Evolutionary conservation across 2,329 filamentous ascomycete genomes (phyloP), one percentile per base, ranked within the genome.

Genomic region (Aspergillus pseudoviridinutans): DNA sequence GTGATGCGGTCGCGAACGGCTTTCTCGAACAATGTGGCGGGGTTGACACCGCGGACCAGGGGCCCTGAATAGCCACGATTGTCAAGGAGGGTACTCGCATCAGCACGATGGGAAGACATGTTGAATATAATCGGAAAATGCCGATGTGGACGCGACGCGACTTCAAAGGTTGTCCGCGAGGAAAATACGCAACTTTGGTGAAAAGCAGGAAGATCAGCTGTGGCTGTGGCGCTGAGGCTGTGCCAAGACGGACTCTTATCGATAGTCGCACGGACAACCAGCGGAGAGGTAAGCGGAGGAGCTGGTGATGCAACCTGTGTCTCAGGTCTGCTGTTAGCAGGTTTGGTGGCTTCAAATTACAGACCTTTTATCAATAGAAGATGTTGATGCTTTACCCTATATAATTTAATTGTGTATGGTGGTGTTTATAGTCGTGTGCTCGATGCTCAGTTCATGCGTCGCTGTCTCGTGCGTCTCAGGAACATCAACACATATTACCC

Each of bases 21-120:
- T 74, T 96, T 96, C 76, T 97, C 93, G 83, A 97, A 90, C 59
- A 97, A 90, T 4, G 90, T 92, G n/a, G 92, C 90, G 0, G 93
- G 93, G 78, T 97, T 97, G 69, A 95, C 88, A 59, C 92, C 92
- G 72, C 93, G 92, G 61, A 94, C 87, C 24, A 95, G 84, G 38
- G 86, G 77, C 49, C 87, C 90, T 12, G 79, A 81, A 71, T 90
- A 90, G 71, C 93, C 93, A 66, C 93, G 90, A 78, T 96, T 91
- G 78, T 97, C 93, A 72, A 97, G 89, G 73, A 96, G 79, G 20
- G 78, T 77, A 66, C 78, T 81, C 27, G 90, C 91, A 74, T 96
- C 92, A 70, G 92, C 92, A 72, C 87, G 87, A 75, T 92, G 85
- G 69, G 77, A 69, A 51, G 78, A 70, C 76, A 80, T 83, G 66